Evolutionary conservation across 345 rosid genomes (phyloP).

Genomic region (Gossypium raimondii): DNA sequence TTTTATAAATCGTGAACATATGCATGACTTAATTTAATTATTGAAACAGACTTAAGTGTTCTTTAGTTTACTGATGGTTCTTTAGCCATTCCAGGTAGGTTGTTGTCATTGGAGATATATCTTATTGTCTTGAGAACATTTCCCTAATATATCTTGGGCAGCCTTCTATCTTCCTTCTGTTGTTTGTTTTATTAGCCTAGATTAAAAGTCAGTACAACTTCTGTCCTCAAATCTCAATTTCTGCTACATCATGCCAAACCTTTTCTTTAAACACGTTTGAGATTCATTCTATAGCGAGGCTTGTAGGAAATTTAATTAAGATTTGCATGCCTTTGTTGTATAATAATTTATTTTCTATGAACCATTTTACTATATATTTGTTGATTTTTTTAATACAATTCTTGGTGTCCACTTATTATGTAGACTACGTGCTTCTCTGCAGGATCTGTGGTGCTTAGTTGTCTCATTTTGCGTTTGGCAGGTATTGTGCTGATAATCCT

Average conservation of each 20-base stretch:
- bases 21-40: not conserved
- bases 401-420: conserved; percentile 1
- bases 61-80: not conserved
- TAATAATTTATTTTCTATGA: not conserved
- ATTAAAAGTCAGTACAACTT: not conserved
- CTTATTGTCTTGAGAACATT: not conserved
- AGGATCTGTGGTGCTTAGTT: conserved; percentile 19
- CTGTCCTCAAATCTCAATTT: not conserved
- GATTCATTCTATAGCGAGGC: conserved; percentile 1
- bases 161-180: not conserved
- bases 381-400: conserved; percentile 11
- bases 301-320: not conserved
- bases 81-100: not conserved
- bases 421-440: not conserved
- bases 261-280: not conserved
- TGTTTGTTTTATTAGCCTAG: not conserved
- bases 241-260: conserved; percentile 1
- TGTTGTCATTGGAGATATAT: not conserved
- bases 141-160: not conserved
- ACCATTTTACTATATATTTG: not conserved
- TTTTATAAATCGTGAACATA: not conserved
- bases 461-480: conserved; percentile 37
- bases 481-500: conserved; percentile 95
- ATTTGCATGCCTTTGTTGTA: not conserved
- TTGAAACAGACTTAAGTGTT: not conserved